Conservation (phyloP, 2,329 filamentous ascomycete species). For the Teratosphaeria pseudoeucalypti region DNA sequence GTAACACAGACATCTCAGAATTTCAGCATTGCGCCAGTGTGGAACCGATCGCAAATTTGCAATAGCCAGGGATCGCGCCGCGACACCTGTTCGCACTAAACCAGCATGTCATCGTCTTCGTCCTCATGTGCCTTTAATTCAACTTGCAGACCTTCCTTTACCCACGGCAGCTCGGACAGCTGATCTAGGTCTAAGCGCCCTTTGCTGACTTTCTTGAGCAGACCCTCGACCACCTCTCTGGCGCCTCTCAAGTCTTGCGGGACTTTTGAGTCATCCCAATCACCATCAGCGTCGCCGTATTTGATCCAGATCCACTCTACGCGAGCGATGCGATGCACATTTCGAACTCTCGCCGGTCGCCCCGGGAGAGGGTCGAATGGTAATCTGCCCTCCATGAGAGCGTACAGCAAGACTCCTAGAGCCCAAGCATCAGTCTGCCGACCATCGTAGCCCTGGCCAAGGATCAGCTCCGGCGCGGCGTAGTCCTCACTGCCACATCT, state of each 20-base stretch:
- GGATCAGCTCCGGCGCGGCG: constrained; percentile 88
- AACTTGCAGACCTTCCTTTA: constrained; percentile 60
- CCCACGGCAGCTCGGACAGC: constrained; percentile 65
- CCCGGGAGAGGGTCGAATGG: constrained; percentile 86
- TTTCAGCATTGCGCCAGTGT: not conserved
- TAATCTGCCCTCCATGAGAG: constrained; percentile 81
- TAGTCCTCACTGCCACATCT: constrained; percentile 96
- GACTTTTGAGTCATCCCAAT: constrained; percentile 61
- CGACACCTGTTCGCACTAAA: not conserved
- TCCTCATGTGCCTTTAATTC: constrained; percentile 45
- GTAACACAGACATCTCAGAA: not conserved
- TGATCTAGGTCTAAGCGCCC: constrained; percentile 63
- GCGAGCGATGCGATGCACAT: constrained; percentile 86
- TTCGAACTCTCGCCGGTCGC: constrained; percentile 55
- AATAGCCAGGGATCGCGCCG: not conserved
- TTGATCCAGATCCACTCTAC: constrained; percentile 93
- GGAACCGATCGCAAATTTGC: not conserved
- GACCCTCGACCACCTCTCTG: constrained; percentile 68
- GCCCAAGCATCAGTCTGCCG: constrained; percentile 91
- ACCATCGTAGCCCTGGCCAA: constrained; percentile 90
- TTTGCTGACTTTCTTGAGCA: constrained; percentile 72
- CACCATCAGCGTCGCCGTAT: constrained; percentile 72
- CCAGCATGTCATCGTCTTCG: constrained; percentile 21
- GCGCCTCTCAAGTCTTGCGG: constrained; percentile 61
- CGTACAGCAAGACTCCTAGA: constrained; percentile 83